Percentiles rank a stretch among this genome's conserved stretches.
phyloP scores from a whole-genome alignment of 2,329 filamentous ascomycete genomes.

The Talaromyces sp. region DNA sequence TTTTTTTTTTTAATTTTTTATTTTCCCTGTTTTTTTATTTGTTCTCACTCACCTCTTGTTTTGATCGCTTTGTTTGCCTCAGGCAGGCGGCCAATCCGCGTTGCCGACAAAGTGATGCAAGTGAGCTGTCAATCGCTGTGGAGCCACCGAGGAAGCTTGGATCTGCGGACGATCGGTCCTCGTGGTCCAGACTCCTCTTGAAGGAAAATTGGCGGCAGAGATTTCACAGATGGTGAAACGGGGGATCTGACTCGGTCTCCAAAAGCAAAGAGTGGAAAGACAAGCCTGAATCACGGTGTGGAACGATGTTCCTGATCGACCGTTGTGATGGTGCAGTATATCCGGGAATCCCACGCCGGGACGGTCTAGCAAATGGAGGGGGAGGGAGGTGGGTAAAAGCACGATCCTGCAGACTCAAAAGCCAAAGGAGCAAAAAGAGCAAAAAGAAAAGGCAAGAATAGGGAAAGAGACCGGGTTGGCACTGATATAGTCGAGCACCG shows the following conservation, averaged over 20 bases:
- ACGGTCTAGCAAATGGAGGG: too few relatives aligned
- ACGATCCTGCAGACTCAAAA: conserved; percentile 1
- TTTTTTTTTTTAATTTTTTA: too few relatives aligned
- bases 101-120: conserved; percentile 28
- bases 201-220: conserved; percentile 11
- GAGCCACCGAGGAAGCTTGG: conserved; percentile 24
- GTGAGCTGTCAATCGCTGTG: conserved; percentile 31
- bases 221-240: not conserved
- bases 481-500: conserved; percentile 22
- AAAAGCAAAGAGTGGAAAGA: conserved; percentile 2
- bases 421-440: conserved; percentile 9
- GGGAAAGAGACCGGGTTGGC: conserved; percentile 27
- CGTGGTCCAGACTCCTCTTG: conserved; percentile 17
- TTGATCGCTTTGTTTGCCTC: conserved; percentile 27
- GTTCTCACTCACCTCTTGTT: conserved; percentile 14
- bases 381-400: conserved; percentile 5
- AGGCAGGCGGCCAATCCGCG: conserved; percentile 32
- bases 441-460: conserved; percentile 21
- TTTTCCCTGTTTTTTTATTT: not conserved
- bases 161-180: conserved; percentile 26
- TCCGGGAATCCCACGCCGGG: too few relatives aligned
- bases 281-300: too few relatives aligned
- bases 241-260: not conserved
- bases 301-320: too few relatives aligned
- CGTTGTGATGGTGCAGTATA: too few relatives aligned